Percentiles rank a stretch among this genome's conserved stretches.
These are phyloP conservation scores for Nakazawaea pomicola DNA, from an alignment of 805 yeast species.

Conservation along the genomic window DNA sequence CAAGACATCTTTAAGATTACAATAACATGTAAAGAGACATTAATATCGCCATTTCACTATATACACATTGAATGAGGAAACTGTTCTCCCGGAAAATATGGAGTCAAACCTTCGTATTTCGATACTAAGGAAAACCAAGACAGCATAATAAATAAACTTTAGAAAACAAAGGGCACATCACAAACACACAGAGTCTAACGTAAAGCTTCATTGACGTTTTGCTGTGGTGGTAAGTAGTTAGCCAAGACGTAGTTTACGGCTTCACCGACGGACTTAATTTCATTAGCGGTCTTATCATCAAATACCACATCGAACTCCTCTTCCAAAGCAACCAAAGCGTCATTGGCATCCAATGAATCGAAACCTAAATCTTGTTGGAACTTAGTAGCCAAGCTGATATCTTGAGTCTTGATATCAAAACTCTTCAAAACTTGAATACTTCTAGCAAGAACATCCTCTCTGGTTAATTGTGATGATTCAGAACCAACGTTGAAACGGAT, in stretches of 20 bases:
- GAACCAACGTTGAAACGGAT: slow-evolving; percentile 14
- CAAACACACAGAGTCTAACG: no score
- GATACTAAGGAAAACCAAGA: neutral
- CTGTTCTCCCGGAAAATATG: no score
- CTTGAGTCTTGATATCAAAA: slow-evolving; percentile 31
- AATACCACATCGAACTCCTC: slow-evolving; percentile 53
- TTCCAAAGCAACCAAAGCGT: slow-evolving; percentile 93
- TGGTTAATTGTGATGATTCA: slow-evolving; percentile 59
- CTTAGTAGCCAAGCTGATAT: slow-evolving; percentile 34
- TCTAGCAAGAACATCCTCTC: slow-evolving; percentile 78
- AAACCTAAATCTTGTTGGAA: slow-evolving; percentile 73
- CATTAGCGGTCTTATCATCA: slow-evolving; percentile 43
- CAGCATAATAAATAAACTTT: neutral
- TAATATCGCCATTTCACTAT: no score
- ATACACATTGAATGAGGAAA: no score
- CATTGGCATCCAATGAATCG: slow-evolving; percentile 93
- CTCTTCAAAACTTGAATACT: slow-evolving; percentile 72
- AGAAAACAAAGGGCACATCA: no score
- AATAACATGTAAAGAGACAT: no score
- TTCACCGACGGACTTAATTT: slow-evolving; percentile 56
- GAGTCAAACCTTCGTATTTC: no score
- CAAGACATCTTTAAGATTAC: no score
- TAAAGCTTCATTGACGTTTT: slow-evolving; percentile 28
- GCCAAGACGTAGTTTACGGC: slow-evolving; percentile 48
- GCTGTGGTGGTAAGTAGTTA: slow-evolving; percentile 29